A percentile compares a stretch with the other conserved stretches of the same genome.
Conservation (phyloP, 2,329 filamentous ascomycete species). For the Aureobasidium sp. region DNA sequence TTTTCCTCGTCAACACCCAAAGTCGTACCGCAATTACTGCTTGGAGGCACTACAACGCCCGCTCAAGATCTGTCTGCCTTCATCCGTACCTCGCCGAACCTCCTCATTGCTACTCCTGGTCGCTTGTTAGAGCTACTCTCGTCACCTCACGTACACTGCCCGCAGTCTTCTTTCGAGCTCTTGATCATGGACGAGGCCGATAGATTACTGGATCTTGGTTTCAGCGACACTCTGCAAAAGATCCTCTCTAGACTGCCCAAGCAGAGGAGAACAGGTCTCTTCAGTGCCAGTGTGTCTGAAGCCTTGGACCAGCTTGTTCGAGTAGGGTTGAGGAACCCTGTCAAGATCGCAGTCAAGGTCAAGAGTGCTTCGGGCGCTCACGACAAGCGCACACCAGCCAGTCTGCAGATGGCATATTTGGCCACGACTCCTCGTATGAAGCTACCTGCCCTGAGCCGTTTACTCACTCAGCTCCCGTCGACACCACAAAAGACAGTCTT, state of each 20-base stretch:
- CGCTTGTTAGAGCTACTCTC: slow-evolving; percentile 79
- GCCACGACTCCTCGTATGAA: slow-evolving; percentile 70
- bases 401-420: slow-evolving; percentile 84
- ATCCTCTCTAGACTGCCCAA: slow-evolving; percentile 82
- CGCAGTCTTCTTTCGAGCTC: slow-evolving; percentile 82
- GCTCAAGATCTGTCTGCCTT: slow-evolving; percentile 83
- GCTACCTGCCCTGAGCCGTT: slow-evolving; percentile 60
- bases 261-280: slow-evolving; percentile 84
- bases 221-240: slow-evolving; percentile 81
- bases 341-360: slow-evolving; percentile 90
- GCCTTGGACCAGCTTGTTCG: slow-evolving; percentile 88
- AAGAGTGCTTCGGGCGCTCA: slow-evolving; percentile 65
- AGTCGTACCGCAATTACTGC: slow-evolving; percentile 76
- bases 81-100: slow-evolving; percentile 73
- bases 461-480: slow-evolving; percentile 57
- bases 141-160: slow-evolving; percentile 79
- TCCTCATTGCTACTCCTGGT: slow-evolving; percentile 85
- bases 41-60: slow-evolving; percentile 72
- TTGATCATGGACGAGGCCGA: slow-evolving; percentile 94
- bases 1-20: slow-evolving; percentile 41
- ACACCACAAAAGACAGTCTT: slow-evolving; percentile 78
- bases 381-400: slow-evolving; percentile 83
- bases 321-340: slow-evolving; percentile 85
- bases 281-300: slow-evolving; percentile 93
- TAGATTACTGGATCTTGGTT: slow-evolving; percentile 82